These are phyloP conservation scores for Jacaranda mimosifolia DNA, from an alignment of 257 asterid species.

Conservation along the genomic window DNA sequence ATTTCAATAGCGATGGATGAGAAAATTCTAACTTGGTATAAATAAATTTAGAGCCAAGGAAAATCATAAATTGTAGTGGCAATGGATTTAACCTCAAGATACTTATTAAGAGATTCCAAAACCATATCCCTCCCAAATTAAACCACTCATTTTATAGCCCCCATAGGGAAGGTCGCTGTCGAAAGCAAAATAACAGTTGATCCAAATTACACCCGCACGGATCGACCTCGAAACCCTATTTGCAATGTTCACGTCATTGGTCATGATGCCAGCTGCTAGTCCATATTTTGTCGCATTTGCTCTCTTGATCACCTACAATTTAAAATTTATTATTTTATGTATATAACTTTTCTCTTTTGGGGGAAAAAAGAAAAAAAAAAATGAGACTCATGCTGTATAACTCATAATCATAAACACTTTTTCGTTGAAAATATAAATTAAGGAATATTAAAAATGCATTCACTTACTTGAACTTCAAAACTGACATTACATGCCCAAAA, in stretches of 20 bases:
- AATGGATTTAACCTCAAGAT: slow-evolving; percentile 70
- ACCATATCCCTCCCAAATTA: slow-evolving; percentile 84
- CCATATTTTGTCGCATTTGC: slow-evolving; percentile 81
- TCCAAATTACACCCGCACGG: slow-evolving; percentile 81
- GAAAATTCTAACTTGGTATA: too few relatives aligned
- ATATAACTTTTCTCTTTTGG: too few relatives aligned
- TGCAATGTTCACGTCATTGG: slow-evolving; percentile 74
- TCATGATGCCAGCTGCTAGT: slow-evolving; percentile 86
- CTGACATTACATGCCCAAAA: slow-evolving; percentile 87
- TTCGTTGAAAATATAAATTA: too few relatives aligned
- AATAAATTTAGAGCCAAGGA: slow-evolving; percentile 73
- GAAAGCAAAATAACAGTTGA: slow-evolving; percentile 77
- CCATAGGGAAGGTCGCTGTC: slow-evolving; percentile 69
- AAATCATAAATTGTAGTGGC: slow-evolving; percentile 77
- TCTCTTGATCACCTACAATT: slow-evolving; percentile 66
- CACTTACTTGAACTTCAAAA: slow-evolving; percentile 79
- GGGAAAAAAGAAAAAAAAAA: too few relatives aligned
- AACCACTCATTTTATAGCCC: slow-evolving; percentile 91
- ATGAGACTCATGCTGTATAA: too few relatives aligned
- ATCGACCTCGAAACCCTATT: slow-evolving; percentile 85
- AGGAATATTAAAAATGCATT: neutral
- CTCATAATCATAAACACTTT: too few relatives aligned
- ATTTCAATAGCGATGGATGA: too few relatives aligned
- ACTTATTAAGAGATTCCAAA: slow-evolving; percentile 63
- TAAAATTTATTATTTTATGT: too few relatives aligned